A percentile compares a stretch with the other conserved stretches of the same genome.
Conservation (phyloP, 2,329 filamentous ascomycete genomes). For the Decorospora gaudefroyi region DNA sequence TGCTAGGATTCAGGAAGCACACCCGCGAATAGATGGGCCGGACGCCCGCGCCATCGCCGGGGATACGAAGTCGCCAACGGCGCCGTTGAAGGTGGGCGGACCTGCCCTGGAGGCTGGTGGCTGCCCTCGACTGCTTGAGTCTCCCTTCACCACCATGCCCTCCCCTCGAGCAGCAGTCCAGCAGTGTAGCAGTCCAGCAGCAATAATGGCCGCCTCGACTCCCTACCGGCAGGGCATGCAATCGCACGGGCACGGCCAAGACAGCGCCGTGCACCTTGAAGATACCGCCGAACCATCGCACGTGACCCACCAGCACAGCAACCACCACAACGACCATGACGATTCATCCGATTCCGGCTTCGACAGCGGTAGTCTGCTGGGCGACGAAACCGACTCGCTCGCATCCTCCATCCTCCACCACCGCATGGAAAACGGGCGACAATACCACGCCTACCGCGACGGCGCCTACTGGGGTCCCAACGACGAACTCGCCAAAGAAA, state of each 20-base stretch:
- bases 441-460: slow-evolving; percentile 46
- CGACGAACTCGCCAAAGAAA: slow-evolving; percentile 51
- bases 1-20: too few relatives aligned
- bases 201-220: slow-evolving; percentile 15
- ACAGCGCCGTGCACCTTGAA: slow-evolving; percentile 30
- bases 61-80: too few relatives aligned
- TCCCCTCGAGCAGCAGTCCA: background rate
- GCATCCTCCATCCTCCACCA: slow-evolving; percentile 45
- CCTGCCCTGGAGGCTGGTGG: too few relatives aligned
- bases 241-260: slow-evolving; percentile 26
- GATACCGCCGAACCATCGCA: slow-evolving; percentile 12
- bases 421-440: slow-evolving; percentile 46
- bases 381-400: slow-evolving; percentile 44
- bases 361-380: slow-evolving; percentile 44
- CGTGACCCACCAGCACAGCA: slow-evolving; percentile 4
- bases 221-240: slow-evolving; percentile 19
- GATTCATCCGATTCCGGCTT: slow-evolving; percentile 43
- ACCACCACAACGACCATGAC: slow-evolving; percentile 17
- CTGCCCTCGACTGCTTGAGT: too few relatives aligned
- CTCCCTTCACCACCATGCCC: background rate
- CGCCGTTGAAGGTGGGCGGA: too few relatives aligned
- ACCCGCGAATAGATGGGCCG: too few relatives aligned
- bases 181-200: too few relatives aligned
- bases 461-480: slow-evolving; percentile 51
- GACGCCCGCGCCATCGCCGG: too few relatives aligned